Evolutionary conservation across 306 rosid genomes (phyloP).

Genomic region (Lathyrus sativus): DNA sequence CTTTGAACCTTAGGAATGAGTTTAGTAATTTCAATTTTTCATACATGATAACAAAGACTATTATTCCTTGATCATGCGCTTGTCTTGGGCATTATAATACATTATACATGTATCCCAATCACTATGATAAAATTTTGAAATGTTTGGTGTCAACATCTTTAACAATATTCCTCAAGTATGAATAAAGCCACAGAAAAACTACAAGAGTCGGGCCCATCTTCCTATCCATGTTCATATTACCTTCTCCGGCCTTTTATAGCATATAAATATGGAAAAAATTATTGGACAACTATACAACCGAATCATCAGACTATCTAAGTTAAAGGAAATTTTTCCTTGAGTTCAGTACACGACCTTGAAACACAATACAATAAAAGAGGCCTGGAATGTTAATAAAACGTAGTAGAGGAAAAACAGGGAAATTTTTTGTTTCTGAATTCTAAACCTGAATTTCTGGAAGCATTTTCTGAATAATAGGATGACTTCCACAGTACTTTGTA

Average conservation of each 20-base stretch:
- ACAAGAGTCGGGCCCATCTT: slow-evolving; percentile 5
- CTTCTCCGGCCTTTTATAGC: not conserved
- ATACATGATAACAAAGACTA: not conserved
- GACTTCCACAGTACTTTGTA: slow-evolving; percentile 85
- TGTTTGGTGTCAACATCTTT: not conserved
- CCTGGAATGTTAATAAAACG: not conserved
- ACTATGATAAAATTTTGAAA: slow-evolving; percentile 5
- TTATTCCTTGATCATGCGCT: not conserved
- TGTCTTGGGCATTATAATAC: not conserved
- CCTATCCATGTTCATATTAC: slow-evolving; percentile 26
- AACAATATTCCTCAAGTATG: slow-evolving; percentile 17
- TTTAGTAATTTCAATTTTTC: not conserved
- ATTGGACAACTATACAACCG: slow-evolving; percentile 16
- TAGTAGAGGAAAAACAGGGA: not conserved
- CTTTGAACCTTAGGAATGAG: not conserved
- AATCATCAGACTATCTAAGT: slow-evolving; percentile 5
- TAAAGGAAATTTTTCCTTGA: not conserved
- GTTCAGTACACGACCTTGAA: slow-evolving; percentile 11
- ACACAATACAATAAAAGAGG: slow-evolving; percentile 33
- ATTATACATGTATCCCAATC: not conserved
- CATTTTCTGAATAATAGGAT: slow-evolving; percentile 72
- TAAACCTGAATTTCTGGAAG: slow-evolving; percentile 98
- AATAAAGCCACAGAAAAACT: slow-evolving; percentile 28
- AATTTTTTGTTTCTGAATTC: slow-evolving; percentile 20
- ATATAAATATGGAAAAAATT: slow-evolving; percentile 23